Percentiles rank a stretch among this genome's conserved stretches.
Conservation (phyloP, 2,329 filamentous ascomycete species). For the Gaeumannomyces sp. region DNA sequence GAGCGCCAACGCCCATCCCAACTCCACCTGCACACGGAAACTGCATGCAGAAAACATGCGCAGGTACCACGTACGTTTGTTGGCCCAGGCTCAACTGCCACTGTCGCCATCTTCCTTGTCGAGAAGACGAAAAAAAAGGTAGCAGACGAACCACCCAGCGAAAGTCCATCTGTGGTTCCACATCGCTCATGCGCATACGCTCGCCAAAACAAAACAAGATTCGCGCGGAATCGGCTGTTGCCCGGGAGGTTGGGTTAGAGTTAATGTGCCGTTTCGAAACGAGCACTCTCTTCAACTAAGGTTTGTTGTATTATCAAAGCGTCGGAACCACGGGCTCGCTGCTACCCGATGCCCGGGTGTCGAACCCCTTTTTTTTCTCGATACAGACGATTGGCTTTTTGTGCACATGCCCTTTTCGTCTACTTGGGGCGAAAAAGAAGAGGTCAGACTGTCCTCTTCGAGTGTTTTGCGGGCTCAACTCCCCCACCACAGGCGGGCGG, state of each 20-base stretch:
- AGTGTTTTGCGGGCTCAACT: too few relatives aligned
- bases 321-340: too few relatives aligned
- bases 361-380: neutral
- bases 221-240: neutral
- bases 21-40: neutral
- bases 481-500: too few relatives aligned
- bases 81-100: neutral
- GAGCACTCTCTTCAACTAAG: neutral
- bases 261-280: neutral
- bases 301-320: neutral
- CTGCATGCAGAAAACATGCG: neutral
- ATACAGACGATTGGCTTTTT: neutral
- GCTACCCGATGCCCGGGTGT: too few relatives aligned
- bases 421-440: too few relatives aligned
- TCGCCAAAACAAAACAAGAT: neutral
- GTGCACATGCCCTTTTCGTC: neutral
- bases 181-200: neutral
- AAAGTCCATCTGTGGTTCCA: too few relatives aligned
- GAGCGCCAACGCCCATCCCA: neutral
- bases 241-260: neutral
- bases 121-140: too few relatives aligned
- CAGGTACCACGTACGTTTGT: neutral
- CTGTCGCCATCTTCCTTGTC: neutral
- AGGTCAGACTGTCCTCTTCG: too few relatives aligned
- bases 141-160: too few relatives aligned